Evolutionary conservation across 176 grass and related monocot genomes (phyloP).

Genomic region (Musa beccarii): DNA sequence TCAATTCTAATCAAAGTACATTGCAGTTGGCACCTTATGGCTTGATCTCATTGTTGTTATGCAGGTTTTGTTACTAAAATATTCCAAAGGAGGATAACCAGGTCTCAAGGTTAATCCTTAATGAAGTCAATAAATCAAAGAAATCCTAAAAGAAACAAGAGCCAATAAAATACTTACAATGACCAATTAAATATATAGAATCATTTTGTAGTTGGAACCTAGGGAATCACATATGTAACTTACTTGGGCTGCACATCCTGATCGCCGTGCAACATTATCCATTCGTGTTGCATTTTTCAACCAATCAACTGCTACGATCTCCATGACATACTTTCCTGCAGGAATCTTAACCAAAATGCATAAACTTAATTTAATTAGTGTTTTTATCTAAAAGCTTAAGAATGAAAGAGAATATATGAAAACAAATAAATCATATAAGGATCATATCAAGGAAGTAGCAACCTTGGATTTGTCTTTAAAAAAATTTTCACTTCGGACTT

Average conservation of each 20-base stretch:
- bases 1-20: no score
- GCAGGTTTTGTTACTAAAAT: no score
- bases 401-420: no score
- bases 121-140: no score
- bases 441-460: conserved; percentile 5
- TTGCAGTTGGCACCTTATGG: no score
- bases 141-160: no score
- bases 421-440: not conserved
- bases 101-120: no score
- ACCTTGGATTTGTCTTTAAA: conserved; percentile 94
- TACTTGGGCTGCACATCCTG: conserved; percentile 67
- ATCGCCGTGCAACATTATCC: conserved; percentile 73
- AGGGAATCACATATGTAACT: not conserved
- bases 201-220: not conserved
- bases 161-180: no score
- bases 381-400: not conserved
- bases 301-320: conserved; percentile 82
- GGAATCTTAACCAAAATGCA: conserved; percentile 49
- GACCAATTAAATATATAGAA: not conserved
- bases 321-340: conserved; percentile 74
- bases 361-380: conserved; percentile 33
- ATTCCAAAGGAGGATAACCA: no score
- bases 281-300: conserved; percentile 58
- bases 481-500: conserved; percentile 88
- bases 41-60: no score